A percentile compares a stretch with the other conserved stretches of the same genome.
Evolutionary conservation across 352 stramenopile species (phyloP).

Genomic region (Globisporangium sylvaticum): DNA sequence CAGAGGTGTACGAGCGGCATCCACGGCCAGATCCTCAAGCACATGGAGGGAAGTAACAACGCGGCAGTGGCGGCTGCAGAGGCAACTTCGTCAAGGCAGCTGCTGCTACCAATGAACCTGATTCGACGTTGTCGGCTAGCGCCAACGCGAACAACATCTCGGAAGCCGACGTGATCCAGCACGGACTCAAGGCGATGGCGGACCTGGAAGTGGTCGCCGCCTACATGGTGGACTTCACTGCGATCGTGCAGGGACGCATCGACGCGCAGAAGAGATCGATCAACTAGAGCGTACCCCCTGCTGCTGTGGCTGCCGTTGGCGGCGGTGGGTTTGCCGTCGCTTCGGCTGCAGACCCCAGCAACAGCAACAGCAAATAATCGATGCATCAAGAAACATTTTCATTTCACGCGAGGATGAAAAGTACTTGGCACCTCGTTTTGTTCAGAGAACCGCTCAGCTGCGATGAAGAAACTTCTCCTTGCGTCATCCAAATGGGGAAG

Average conservation of each 20-base stretch:
- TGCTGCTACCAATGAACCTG: constrained; percentile 2
- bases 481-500: too few species aligned
- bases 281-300: constrained; percentile 17
- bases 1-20: constrained; percentile 82
- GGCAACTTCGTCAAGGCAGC: neutral
- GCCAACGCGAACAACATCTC: constrained; percentile 42
- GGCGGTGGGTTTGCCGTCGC: neutral
- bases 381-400: neutral
- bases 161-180: constrained; percentile 81
- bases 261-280: constrained; percentile 67
- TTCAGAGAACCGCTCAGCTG: neutral
- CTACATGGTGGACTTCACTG: constrained; percentile 93
- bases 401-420: neutral
- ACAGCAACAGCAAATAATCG: neutral
- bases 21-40: constrained; percentile 85
- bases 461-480: too few species aligned
- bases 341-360: neutral
- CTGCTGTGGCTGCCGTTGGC: constrained; percentile 11
- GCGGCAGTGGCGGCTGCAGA: constrained; percentile 16
- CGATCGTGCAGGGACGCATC: constrained; percentile 68
- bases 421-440: neutral
- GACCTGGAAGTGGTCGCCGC: constrained; percentile 91
- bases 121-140: constrained; percentile 12
- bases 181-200: constrained; percentile 80
- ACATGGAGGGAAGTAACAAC: constrained; percentile 66